Conservation (phyloP, 257 asterid genomes). For the Fraxinus pennsylvanica region DNA sequence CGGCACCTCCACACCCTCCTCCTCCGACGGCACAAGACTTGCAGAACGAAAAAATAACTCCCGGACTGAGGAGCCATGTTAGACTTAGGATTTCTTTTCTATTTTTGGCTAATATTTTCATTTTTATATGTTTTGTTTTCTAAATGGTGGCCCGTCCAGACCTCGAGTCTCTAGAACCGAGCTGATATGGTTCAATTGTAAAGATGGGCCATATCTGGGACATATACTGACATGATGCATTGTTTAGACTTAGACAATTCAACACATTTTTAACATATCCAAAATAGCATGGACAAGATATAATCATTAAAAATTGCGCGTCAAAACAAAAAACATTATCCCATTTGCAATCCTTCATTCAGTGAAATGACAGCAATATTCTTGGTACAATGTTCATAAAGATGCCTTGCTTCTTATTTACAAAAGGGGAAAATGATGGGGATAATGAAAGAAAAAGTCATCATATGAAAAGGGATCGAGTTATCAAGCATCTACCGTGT, state of each 20-base stretch:
- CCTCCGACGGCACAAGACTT: too few relatives aligned
- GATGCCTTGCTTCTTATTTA: constrained; percentile 1
- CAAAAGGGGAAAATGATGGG: background rate
- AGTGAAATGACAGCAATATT: background rate
- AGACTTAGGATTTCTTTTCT: too few relatives aligned
- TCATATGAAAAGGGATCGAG: constrained; percentile 6
- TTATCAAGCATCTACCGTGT: background rate
- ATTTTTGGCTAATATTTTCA: too few relatives aligned
- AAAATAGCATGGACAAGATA: background rate
- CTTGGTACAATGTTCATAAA: background rate
- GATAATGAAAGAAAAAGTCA: background rate
- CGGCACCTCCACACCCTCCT: too few relatives aligned
- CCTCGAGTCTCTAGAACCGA: too few relatives aligned
- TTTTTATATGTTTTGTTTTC: too few relatives aligned
- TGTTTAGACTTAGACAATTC: background rate
- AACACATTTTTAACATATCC: background rate
- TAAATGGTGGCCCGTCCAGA: too few relatives aligned
- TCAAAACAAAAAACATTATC: background rate
- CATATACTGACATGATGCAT: background rate
- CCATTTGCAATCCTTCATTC: background rate
- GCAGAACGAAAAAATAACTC: too few relatives aligned
- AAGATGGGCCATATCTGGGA: too few relatives aligned
- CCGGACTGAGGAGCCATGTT: too few relatives aligned
- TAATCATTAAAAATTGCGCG: background rate
- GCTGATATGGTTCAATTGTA: too few relatives aligned